Evolutionary conservation across 2,329 filamentous ascomycete species (phyloP).

Genomic region (Trichoderma polysporum): DNA sequence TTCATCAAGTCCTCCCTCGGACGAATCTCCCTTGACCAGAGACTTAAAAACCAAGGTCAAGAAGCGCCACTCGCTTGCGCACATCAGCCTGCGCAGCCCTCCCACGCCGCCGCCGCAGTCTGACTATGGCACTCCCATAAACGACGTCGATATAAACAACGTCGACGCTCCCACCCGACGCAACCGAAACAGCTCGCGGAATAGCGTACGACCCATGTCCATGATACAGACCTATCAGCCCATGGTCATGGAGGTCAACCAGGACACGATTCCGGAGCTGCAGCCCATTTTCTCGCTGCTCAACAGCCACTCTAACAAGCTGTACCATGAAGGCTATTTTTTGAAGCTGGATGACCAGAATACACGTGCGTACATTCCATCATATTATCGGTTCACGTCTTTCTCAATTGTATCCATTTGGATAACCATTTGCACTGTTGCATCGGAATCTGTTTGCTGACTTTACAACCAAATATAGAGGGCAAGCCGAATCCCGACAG

Average conservation of each 20-base stretch:
- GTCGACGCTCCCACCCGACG: conserved; percentile 46
- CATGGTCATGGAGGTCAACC: conserved; percentile 78
- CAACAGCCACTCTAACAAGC: conserved; percentile 92
- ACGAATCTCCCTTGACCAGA: conserved; percentile 37
- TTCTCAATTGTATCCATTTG: not conserved
- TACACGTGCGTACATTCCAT: conserved; percentile 63
- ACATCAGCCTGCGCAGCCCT: conserved; percentile 39
- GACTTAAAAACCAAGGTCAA: conserved; percentile 28
- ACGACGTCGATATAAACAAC: conserved; percentile 34
- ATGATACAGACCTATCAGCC: conserved; percentile 86
- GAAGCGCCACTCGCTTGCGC: conserved; percentile 39
- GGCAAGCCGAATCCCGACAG: conserved; percentile 82
- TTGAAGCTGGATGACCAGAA: conserved; percentile 95
- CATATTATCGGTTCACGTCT: too few relatives aligned
- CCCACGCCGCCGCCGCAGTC: conserved; percentile 40
- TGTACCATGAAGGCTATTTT: conserved; percentile 98
- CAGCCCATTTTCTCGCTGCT: conserved; percentile 92
- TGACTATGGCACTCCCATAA: conserved; percentile 47
- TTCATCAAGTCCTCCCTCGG: conserved; percentile 45
- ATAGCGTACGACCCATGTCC: conserved; percentile 70
- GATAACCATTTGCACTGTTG: not conserved
- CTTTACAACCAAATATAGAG: conserved; percentile 51
- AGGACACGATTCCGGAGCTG: conserved; percentile 87
- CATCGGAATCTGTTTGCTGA: not conserved
- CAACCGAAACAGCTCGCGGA: conserved; percentile 46